Conservation (phyloP, 1,284 basidiomycete species). For the Sutorius eximius region DNA sequence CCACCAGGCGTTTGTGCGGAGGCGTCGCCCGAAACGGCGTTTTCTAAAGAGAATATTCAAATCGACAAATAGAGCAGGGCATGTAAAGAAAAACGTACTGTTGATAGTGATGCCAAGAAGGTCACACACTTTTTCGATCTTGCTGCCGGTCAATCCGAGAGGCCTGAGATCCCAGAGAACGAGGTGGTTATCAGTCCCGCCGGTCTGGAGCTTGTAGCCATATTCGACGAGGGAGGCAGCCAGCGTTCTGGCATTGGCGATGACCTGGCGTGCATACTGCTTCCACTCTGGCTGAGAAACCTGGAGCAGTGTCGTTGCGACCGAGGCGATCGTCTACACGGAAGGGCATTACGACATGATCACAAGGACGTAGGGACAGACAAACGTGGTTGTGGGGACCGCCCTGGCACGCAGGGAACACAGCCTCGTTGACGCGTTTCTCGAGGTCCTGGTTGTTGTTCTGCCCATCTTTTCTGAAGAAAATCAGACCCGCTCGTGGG, state of each 20-base stretch:
- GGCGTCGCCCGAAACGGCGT: slow-evolving; percentile 93
- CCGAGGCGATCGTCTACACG: slow-evolving; percentile 85
- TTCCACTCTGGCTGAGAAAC: slow-evolving; percentile 90
- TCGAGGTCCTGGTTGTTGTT: slow-evolving; percentile 78
- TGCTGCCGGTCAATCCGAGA: slow-evolving; percentile 92
- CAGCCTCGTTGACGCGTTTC: slow-evolving; percentile 95
- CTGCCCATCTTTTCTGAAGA: slow-evolving; percentile 95
- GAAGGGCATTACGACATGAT: slow-evolving; percentile 1
- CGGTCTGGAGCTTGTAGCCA: slow-evolving; percentile 96
- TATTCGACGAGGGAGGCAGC: slow-evolving; percentile 69
- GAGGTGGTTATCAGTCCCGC: slow-evolving; percentile 97
- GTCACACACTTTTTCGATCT: slow-evolving; percentile 99
- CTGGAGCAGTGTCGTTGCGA: slow-evolving; percentile 95
- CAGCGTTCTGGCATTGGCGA: slow-evolving; percentile 82
- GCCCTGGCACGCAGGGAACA: slow-evolving; percentile 99
- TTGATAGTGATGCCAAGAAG: slow-evolving; percentile 95
- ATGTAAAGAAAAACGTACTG: slow-evolving; percentile 52
- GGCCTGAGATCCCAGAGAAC: slow-evolving; percentile 98
- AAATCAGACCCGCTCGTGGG: slow-evolving; percentile 97
- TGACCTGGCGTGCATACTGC: slow-evolving; percentile 92
- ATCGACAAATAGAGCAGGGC: neutral
- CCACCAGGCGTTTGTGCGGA: slow-evolving; percentile 97
- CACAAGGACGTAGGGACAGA: slow-evolving; percentile 6
- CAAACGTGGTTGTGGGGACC: slow-evolving; percentile 97
- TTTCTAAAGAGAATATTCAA: slow-evolving; percentile 56